Evolutionary conservation across 2,329 filamentous ascomycete genomes (phyloP), one percentile per base, ranked within the genome.

Genomic region (Bipolaris oryzae): DNA sequence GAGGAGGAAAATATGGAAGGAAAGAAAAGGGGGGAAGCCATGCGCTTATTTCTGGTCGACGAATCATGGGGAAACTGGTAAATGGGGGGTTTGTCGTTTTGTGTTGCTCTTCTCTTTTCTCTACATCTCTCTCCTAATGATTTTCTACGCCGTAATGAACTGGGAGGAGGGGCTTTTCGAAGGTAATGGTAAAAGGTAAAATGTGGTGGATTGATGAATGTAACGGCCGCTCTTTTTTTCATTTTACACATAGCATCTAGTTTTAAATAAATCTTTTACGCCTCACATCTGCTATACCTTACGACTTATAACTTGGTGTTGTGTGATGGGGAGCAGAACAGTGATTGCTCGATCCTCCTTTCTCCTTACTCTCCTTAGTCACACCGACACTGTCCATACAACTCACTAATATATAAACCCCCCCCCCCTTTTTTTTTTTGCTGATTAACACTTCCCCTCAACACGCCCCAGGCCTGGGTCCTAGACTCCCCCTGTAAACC

Each of bases 11-110:
- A 5, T 57, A 53, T 41, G 31, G 50, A 42, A 55, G 51, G 49
- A 43, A 20, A 56, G 48, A 43, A 20, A 55, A 47, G 43, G 38
- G 13, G 39, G 42, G 60, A 58, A 50, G 62, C 58, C 61, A 67
- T 66, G 62, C 64, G 67, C 69, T 23, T 23, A 66, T 60, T 28
- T 28, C 9, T 49, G 70, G 73, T 68, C 64, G 65, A 72, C 58
- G 71, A 72, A 68, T 71, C 66, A 70, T 71, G 57, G 49, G 45
- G 25, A 13, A 25, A 16, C 4, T 15, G 11, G 9, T 9, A 35
- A 35, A 7, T 15, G 20, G 39, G 9, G 38, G 21, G 5, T 23
- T 23, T 23, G 18, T 20, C 25, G 28, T 35, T 23, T 18, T 18
- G 18, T 45, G 43, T 45, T n/a, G 25, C n/a, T 23, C 9, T 33